Conservation (phyloP, 176 grass and related monocot genomes). For the Panicum miliaceum region DNA sequence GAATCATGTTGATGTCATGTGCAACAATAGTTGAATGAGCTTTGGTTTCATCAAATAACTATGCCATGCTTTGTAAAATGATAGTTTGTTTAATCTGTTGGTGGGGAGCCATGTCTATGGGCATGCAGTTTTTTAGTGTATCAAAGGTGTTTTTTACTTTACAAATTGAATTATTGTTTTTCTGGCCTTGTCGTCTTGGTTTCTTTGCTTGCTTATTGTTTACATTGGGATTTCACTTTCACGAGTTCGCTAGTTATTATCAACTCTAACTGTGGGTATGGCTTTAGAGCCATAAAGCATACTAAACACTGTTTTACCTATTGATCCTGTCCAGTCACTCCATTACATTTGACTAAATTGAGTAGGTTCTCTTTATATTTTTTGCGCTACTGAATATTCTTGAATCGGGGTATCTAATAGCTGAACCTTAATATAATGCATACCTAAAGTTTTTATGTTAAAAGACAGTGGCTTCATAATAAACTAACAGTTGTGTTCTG, state of each 20-base stretch:
- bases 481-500: neutral
- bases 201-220: neutral
- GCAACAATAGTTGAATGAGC: neutral
- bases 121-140: neutral
- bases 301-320: neutral
- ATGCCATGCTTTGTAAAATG: neutral
- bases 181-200: neutral
- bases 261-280: neutral
- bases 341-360: neutral
- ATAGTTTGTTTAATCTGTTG: neutral
- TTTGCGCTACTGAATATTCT: neutral
- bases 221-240: neutral
- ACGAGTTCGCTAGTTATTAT: neutral
- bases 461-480: neutral
- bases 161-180: neutral
- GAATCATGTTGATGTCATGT: conserved; percentile 4
- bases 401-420: neutral
- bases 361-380: neutral
- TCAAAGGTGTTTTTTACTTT: neutral
- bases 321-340: neutral
- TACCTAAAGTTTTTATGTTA: neutral
- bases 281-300: conserved; percentile 8
- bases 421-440: neutral
- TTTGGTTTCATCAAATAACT: neutral
- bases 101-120: neutral